phyloP scores from a whole-genome alignment of 2,329 filamentous ascomycete species.

The Colletotrichum trifolii region DNA sequence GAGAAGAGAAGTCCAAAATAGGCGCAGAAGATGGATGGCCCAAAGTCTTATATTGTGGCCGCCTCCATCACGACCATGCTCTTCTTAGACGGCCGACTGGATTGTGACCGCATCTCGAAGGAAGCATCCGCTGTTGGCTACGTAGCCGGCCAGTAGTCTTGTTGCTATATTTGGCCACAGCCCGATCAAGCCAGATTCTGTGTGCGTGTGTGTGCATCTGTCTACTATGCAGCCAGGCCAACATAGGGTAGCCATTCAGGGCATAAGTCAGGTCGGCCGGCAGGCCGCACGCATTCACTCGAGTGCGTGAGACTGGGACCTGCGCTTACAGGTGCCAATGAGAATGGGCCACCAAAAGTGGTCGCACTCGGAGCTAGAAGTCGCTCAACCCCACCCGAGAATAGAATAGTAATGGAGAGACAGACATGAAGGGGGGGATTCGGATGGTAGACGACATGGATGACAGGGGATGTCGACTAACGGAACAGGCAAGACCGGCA shows the following conservation, averaged over 20 bases:
- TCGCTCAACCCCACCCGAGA: slow-evolving; percentile 38
- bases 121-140: slow-evolving; percentile 31
- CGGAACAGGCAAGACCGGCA: slow-evolving; percentile 46
- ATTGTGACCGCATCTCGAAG: slow-evolving; percentile 33
- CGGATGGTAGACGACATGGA: slow-evolving; percentile 42
- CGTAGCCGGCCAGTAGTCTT: slow-evolving; percentile 30
- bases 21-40: slow-evolving; percentile 52
- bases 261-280: slow-evolving; percentile 31
- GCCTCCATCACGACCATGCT: slow-evolving; percentile 51
- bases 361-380: slow-evolving; percentile 36
- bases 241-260: slow-evolving; percentile 25
- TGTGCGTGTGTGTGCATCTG: slow-evolving; percentile 9
- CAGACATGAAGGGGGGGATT: slow-evolving; percentile 21
- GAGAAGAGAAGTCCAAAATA: slow-evolving; percentile 55
- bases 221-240: slow-evolving; percentile 21
- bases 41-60: slow-evolving; percentile 70
- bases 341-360: slow-evolving; percentile 43
- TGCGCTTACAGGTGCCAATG: slow-evolving; percentile 63
- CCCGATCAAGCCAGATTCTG: slow-evolving; percentile 11
- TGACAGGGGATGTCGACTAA: slow-evolving; percentile 43
- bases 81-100: slow-evolving; percentile 25
- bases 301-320: slow-evolving; percentile 31
- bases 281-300: slow-evolving; percentile 19
- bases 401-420: slow-evolving; percentile 35
- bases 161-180: slow-evolving; percentile 38